phyloP scores from a whole-genome alignment of 352 stramenopile species.

The Phytophthora megakarya region DNA sequence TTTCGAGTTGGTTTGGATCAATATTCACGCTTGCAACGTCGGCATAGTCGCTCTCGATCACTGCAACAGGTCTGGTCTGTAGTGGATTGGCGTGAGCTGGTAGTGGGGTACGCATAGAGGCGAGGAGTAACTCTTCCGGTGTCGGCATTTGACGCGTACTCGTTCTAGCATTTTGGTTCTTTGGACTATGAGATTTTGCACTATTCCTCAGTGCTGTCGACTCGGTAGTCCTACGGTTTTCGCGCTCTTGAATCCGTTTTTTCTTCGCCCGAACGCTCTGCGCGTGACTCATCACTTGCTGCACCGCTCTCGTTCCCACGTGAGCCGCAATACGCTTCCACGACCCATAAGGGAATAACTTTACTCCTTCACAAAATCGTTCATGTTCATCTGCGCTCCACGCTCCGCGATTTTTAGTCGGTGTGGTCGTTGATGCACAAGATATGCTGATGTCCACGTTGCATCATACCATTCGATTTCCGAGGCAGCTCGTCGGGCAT shows the following conservation, averaged over 20 bases:
- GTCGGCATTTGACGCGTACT: not conserved
- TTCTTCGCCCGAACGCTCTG: conserved; percentile 26
- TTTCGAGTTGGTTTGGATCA: too few species aligned
- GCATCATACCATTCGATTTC: conserved; percentile 8
- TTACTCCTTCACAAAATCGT: conserved; percentile 18
- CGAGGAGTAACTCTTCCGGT: conserved; percentile 1
- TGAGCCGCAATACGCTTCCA: conserved; percentile 23
- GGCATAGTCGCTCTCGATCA: not conserved
- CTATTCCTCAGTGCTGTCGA: not conserved
- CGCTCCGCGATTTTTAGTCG: not conserved
- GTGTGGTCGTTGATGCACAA: not conserved
- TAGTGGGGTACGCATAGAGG: not conserved
- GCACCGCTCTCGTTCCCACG: conserved; percentile 21
- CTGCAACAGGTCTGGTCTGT: not conserved
- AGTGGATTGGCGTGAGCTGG: not conserved
- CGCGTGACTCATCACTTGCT: conserved; percentile 26
- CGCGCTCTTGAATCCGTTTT: conserved; percentile 8
- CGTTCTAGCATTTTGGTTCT: not conserved
- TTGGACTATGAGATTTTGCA: not conserved
- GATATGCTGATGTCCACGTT: not conserved
- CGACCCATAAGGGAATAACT: conserved; percentile 12
- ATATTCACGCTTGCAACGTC: not conserved
- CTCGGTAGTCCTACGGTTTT: too few species aligned
- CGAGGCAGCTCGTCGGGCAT: conserved; percentile 1
- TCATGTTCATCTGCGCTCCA: conserved; percentile 25